These are phyloP conservation scores for Achaetomium macrosporum DNA, from an alignment of 2,329 filamentous ascomycete species.

Conservation along the genomic window DNA sequence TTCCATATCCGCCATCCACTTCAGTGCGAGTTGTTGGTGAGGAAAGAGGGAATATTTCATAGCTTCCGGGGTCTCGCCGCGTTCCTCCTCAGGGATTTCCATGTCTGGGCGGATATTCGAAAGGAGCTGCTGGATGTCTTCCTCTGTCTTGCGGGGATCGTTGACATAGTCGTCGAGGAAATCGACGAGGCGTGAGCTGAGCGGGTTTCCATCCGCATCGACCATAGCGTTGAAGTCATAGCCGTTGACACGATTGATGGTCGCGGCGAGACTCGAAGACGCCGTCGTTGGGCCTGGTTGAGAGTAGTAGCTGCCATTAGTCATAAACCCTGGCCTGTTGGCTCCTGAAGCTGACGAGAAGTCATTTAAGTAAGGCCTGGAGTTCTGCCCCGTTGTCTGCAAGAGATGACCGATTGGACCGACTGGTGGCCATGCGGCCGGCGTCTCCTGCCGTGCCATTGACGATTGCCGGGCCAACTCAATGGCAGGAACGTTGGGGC, in stretches of 20 bases:
- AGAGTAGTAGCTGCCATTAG: slow-evolving; percentile 19
- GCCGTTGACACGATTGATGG: slow-evolving; percentile 35
- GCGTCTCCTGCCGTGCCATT: slow-evolving; percentile 12
- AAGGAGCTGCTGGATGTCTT: slow-evolving; percentile 65
- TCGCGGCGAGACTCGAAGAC: slow-evolving; percentile 25
- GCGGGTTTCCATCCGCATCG: slow-evolving; percentile 33
- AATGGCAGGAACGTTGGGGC: slow-evolving; percentile 12
- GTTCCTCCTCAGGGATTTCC: slow-evolving; percentile 54
- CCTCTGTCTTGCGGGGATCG: slow-evolving; percentile 39
- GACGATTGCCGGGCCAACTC: slow-evolving; percentile 21
- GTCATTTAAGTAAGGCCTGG: neutral
- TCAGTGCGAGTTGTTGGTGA: slow-evolving; percentile 73
- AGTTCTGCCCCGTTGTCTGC: neutral
- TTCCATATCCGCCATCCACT: slow-evolving; percentile 73
- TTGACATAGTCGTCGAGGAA: slow-evolving; percentile 34
- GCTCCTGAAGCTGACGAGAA: neutral
- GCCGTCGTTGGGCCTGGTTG: neutral
- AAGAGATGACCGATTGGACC: neutral
- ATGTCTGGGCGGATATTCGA: slow-evolving; percentile 69
- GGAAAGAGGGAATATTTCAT: slow-evolving; percentile 67
- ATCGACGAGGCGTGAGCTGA: slow-evolving; percentile 31
- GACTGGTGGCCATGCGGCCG: neutral
- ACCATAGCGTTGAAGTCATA: slow-evolving; percentile 34
- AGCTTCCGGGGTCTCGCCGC: slow-evolving; percentile 62
- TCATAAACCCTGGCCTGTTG: slow-evolving; percentile 18